phyloP scores from a whole-genome alignment of 73 alveolate genomes.

The Breviolum minutum region DNA sequence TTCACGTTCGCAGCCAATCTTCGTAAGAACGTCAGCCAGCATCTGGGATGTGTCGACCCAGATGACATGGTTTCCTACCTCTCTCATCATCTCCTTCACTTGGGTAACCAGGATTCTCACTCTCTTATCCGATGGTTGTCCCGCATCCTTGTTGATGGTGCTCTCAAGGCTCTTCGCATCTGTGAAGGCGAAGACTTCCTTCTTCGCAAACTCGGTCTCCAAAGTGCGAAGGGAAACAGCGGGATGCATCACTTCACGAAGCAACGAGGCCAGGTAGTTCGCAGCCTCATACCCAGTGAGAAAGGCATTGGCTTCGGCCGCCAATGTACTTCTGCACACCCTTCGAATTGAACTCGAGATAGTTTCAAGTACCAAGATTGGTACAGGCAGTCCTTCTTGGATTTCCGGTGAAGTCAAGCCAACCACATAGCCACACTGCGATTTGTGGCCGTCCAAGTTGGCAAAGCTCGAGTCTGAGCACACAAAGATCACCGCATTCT shows the following conservation, averaged over 20 bases:
- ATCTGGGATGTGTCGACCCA: constrained; percentile 15
- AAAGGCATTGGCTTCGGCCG: constrained; percentile 38
- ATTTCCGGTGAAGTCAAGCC: neutral
- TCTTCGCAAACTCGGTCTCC: neutral
- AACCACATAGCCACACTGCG: constrained; percentile 33
- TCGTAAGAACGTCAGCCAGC: constrained; percentile 18
- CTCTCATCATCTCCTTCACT: neutral
- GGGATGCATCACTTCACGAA: neutral
- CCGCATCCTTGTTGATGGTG: neutral
- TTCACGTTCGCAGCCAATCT: neutral
- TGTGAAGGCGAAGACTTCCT: neutral
- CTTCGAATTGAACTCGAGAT: neutral
- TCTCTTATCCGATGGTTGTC: neutral
- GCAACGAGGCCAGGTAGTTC: neutral
- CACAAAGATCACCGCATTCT: neutral
- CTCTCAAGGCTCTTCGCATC: constrained; percentile 20
- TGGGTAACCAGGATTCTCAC: neutral
- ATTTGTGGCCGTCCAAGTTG: neutral
- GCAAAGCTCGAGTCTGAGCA: constrained; percentile 13
- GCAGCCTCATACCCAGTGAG: neutral
- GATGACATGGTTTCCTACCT: neutral
- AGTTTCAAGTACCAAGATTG: neutral
- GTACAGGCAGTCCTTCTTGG: neutral
- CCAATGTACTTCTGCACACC: constrained; percentile 11
- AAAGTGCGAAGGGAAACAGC: neutral